These are phyloP conservation scores for Metarhizium album DNA, from an alignment of 2,329 filamentous ascomycete genomes.

Conservation along the genomic window DNA sequence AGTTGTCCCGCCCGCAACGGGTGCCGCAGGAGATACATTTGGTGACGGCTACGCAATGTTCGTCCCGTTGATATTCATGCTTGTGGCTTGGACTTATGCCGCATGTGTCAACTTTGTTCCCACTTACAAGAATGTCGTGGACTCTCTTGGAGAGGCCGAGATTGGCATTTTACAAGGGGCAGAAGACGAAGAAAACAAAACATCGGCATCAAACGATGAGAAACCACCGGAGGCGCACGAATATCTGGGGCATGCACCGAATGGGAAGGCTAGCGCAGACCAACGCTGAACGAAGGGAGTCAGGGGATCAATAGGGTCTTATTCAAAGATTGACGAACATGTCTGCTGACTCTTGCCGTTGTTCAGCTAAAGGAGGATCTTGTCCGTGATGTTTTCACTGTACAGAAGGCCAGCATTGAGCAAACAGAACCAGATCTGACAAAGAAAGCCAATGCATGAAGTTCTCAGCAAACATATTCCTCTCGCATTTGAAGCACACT, in stretches of 20 bases:
- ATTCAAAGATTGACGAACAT: background rate
- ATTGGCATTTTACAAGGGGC: constrained; percentile 24
- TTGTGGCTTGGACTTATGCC: constrained; percentile 45
- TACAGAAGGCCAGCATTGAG: too few relatives aligned
- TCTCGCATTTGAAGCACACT: too few relatives aligned
- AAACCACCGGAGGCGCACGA: background rate
- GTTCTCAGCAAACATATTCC: too few relatives aligned
- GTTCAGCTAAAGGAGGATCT: background rate
- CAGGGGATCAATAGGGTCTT: background rate
- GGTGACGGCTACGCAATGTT: constrained; percentile 53
- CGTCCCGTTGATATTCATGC: constrained; percentile 52
- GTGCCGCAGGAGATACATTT: constrained; percentile 34
- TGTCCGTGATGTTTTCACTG: too few relatives aligned
- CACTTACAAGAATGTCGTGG: constrained; percentile 50
- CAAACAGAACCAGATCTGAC: too few relatives aligned
- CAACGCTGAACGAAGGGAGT: background rate
- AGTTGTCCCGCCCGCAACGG: constrained; percentile 60
- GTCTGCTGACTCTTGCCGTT: background rate
- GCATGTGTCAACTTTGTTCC: constrained; percentile 56
- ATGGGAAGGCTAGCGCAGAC: background rate
- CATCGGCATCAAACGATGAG: background rate
- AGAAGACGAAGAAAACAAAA: constrained; percentile 11
- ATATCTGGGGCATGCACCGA: background rate
- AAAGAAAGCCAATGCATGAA: too few relatives aligned
- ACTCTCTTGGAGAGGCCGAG: constrained; percentile 39